Conservation (phyloP, 441 rosid genomes). For the Croton laevigatus region DNA sequence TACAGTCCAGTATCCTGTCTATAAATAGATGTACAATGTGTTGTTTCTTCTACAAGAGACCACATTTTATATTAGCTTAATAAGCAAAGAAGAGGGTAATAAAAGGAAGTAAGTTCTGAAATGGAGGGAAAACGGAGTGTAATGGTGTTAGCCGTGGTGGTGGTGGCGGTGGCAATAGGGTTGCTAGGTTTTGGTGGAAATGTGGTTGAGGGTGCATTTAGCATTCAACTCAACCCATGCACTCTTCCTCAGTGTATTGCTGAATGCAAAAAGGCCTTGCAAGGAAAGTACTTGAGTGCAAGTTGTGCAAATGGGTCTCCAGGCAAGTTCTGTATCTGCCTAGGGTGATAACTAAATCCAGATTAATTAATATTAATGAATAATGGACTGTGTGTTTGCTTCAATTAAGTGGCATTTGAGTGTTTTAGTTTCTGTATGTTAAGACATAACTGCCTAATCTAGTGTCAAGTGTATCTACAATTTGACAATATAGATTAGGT, state of each 20-base stretch:
- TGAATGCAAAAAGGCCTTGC: constrained; percentile 31
- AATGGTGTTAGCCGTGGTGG: constrained; percentile 7
- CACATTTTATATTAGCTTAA: neutral
- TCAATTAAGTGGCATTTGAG: neutral
- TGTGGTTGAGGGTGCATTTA: constrained; percentile 27
- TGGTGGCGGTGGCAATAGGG: neutral
- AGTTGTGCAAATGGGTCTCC: constrained; percentile 29
- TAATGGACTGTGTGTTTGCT: neutral
- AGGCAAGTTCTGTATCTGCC: constrained; percentile 38
- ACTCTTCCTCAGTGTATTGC: constrained; percentile 35
- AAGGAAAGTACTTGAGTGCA: constrained; percentile 33
- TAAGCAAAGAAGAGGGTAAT: neutral
- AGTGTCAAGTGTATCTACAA: no score
- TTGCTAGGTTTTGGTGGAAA: constrained; percentile 16
- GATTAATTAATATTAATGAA: no score
- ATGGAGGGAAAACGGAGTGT: constrained; percentile 20
- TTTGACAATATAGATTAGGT: no score
- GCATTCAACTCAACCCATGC: constrained; percentile 36
- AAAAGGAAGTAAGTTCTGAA: neutral
- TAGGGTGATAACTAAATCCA: constrained; percentile 20
- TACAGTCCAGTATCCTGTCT: neutral
- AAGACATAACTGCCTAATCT: no score
- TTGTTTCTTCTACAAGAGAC: constrained; percentile 8
- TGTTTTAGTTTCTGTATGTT: no score
- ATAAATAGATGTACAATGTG: constrained; percentile 23